Evolutionary conservation across 2,329 filamentous ascomycete genomes (phyloP).

Genomic region (Purpureocillium lavendulum): DNA sequence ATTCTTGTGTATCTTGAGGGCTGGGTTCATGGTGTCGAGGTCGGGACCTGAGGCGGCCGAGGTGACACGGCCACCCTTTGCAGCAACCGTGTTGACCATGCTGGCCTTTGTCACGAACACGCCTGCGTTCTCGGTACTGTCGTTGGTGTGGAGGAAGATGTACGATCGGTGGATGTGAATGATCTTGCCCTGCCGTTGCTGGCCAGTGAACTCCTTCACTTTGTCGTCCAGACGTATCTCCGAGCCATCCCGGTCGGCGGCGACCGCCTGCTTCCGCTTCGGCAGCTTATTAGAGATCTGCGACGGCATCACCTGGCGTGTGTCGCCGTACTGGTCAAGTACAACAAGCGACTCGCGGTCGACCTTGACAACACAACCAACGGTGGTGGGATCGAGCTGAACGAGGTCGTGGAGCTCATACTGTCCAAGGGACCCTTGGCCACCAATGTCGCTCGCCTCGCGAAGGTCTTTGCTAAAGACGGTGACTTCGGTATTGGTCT

Average conservation of each 20-base stretch:
- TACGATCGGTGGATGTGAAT: slow-evolving; percentile 91
- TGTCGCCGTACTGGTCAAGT: slow-evolving; percentile 81
- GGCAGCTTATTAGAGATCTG: slow-evolving; percentile 87
- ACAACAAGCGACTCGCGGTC: slow-evolving; percentile 88
- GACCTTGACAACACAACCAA: slow-evolving; percentile 89
- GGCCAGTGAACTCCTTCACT: slow-evolving; percentile 82
- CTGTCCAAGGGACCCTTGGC: slow-evolving; percentile 74
- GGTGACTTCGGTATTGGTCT: slow-evolving; percentile 86
- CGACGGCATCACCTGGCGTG: slow-evolving; percentile 75
- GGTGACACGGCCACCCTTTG: slow-evolving; percentile 77
- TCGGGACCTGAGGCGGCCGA: slow-evolving; percentile 59
- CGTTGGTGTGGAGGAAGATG: slow-evolving; percentile 80
- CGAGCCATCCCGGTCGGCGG: slow-evolving; percentile 85
- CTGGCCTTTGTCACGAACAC: slow-evolving; percentile 81
- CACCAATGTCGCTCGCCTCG: slow-evolving; percentile 86
- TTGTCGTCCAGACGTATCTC: slow-evolving; percentile 90
- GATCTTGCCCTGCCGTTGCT: slow-evolving; percentile 79
- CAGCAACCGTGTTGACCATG: slow-evolving; percentile 85
- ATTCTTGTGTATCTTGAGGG: slow-evolving; percentile 62
- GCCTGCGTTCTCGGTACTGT: slow-evolving; percentile 76
- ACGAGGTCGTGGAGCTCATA: slow-evolving; percentile 91
- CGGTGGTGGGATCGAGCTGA: slow-evolving; percentile 85
- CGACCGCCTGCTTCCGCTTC: slow-evolving; percentile 74
- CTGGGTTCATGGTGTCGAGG: slow-evolving; percentile 86
- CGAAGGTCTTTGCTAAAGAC: slow-evolving; percentile 97